Evolutionary conservation across 192 early-diverging fungal genomes (phyloP).

Genomic region (Chytriomyces sp.): DNA sequence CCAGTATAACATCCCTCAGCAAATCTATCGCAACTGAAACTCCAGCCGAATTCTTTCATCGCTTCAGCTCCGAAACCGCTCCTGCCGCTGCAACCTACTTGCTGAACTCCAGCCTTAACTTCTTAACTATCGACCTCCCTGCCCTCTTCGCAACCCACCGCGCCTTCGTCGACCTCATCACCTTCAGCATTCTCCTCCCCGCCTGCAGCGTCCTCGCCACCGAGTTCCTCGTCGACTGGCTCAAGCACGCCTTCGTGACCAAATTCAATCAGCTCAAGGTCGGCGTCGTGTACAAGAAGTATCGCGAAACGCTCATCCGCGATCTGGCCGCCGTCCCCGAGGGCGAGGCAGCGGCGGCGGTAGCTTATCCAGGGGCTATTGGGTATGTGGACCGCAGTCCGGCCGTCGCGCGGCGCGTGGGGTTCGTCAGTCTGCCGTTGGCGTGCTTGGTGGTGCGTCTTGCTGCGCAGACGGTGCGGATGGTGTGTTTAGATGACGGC

Average conservation of each 20-base stretch:
- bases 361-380: background rate
- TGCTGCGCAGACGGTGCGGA: slow-evolving; percentile 51
- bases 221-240: slow-evolving; percentile 93
- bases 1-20: background rate
- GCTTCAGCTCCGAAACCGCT: background rate
- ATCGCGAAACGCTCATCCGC: slow-evolving; percentile 82
- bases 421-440: slow-evolving; percentile 78
- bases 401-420: slow-evolving; percentile 75
- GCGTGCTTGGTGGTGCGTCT: slow-evolving; percentile 72
- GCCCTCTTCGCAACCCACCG: background rate
- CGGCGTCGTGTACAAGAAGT: slow-evolving; percentile 83
- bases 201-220: slow-evolving; percentile 83
- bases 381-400: slow-evolving; percentile 72
- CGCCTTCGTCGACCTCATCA: slow-evolving; percentile 53
- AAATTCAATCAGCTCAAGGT: slow-evolving; percentile 91
- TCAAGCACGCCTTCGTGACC: slow-evolving; percentile 98
- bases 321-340: slow-evolving; percentile 65
- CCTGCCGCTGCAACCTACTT: background rate
- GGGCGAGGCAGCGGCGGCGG: background rate
- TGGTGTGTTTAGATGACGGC: slow-evolving; percentile 39
- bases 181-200: slow-evolving; percentile 68
- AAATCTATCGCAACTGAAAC: background rate
- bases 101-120: background rate
- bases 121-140: background rate
- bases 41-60: background rate